phyloP scores from a whole-genome alignment of 345 rosid species.

The Lepidium aucheri region DNA sequence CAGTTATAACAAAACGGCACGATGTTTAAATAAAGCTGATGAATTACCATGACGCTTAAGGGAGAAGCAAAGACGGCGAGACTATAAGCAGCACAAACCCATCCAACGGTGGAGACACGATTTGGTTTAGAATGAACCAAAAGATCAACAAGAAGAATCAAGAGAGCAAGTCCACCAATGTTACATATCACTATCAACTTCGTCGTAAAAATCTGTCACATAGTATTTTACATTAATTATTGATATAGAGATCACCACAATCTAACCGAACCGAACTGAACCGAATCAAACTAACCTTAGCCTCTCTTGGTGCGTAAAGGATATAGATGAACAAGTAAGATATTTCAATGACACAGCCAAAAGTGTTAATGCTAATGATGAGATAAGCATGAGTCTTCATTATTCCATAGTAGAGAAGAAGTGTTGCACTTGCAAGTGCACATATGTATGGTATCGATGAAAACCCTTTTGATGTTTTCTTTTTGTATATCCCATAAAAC shows the following conservation, averaged over 20 bases:
- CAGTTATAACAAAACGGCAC: neutral
- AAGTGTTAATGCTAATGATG: slow-evolving; percentile 54
- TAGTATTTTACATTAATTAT: neutral
- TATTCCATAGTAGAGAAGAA: slow-evolving; percentile 55
- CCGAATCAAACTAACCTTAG: slow-evolving; percentile 30
- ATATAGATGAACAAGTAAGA: slow-evolving; percentile 43
- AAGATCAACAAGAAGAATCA: slow-evolving; percentile 33
- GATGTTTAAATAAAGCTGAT: neutral
- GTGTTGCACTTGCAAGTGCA: slow-evolving; percentile 54
- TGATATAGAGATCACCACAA: neutral
- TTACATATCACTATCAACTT: slow-evolving; percentile 49
- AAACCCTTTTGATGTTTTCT: slow-evolving; percentile 63
- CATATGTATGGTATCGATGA: slow-evolving; percentile 63
- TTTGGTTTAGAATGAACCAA: slow-evolving; percentile 24
- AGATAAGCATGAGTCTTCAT: slow-evolving; percentile 41
- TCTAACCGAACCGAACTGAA: neutral
- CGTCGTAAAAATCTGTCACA: slow-evolving; percentile 40
- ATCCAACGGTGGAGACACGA: slow-evolving; percentile 54
- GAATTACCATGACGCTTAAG: slow-evolving; percentile 61
- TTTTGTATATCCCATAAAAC: slow-evolving; percentile 48
- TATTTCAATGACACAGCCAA: slow-evolving; percentile 51
- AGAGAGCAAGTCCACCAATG: slow-evolving; percentile 44
- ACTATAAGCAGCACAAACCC: slow-evolving; percentile 65
- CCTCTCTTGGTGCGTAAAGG: slow-evolving; percentile 48
- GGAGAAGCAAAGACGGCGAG: slow-evolving; percentile 72